Evolutionary conservation across 495 filamentous ascomycete species (phyloP).

Genomic region (Chaetomidium leptoderma): DNA sequence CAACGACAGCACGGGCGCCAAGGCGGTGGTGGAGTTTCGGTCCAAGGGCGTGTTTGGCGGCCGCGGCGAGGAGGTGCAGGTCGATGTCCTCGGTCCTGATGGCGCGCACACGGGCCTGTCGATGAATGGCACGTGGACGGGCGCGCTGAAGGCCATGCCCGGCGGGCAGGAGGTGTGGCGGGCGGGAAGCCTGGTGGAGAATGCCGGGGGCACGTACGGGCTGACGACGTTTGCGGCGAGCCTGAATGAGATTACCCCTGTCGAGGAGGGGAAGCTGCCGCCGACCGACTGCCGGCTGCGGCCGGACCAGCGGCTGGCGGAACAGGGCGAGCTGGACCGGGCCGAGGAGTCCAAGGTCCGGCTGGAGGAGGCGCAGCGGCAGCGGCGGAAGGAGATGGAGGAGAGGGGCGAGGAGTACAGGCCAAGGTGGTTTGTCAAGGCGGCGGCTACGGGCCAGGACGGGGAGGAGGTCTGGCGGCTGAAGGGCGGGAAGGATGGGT

Average conservation of each 20-base stretch:
- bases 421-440: slow-evolving; percentile 78
- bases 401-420: slow-evolving; percentile 61
- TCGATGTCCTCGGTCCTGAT: slow-evolving; percentile 62
- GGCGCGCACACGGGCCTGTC: slow-evolving; percentile 58
- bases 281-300: slow-evolving; percentile 77
- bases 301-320: slow-evolving; percentile 87
- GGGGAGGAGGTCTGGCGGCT: slow-evolving; percentile 78
- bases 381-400: slow-evolving; percentile 70
- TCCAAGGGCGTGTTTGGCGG: slow-evolving; percentile 94
- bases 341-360: slow-evolving; percentile 79
- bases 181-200: slow-evolving; percentile 67
- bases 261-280: slow-evolving; percentile 69
- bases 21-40: slow-evolving; percentile 80
- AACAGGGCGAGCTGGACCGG: slow-evolving; percentile 74
- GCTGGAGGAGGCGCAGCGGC: slow-evolving; percentile 82
- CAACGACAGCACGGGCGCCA: slow-evolving; percentile 76
- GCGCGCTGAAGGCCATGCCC: slow-evolving; percentile 58
- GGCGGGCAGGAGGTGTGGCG: slow-evolving; percentile 70
- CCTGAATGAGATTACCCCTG: slow-evolving; percentile 79
- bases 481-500: slow-evolving; percentile 74
- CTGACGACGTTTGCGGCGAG: slow-evolving; percentile 79
- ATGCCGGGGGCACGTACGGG: slow-evolving; percentile 74
- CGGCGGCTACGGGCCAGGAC: slow-evolving; percentile 49
- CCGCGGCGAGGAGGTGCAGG: slow-evolving; percentile 80
- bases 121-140: slow-evolving; percentile 80